Percentiles rank a stretch among this genome's conserved stretches.
phyloP scores from a whole-genome alignment of 495 filamentous ascomycete genomes.

The Penicillium arizonense region DNA sequence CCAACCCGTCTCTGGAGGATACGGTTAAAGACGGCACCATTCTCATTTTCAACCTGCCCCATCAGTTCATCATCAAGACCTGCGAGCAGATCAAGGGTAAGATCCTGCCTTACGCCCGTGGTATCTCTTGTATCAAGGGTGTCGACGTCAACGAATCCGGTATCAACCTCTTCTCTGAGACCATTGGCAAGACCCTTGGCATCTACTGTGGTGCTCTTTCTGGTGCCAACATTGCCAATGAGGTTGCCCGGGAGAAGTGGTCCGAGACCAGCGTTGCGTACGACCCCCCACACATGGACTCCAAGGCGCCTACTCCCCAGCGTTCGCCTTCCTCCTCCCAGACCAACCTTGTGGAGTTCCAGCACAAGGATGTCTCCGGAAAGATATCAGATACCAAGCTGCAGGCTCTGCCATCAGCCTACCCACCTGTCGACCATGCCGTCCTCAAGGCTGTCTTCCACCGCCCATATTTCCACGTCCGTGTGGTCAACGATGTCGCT shows the following conservation, averaged over 20 bases:
- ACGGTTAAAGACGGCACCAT: conserved; percentile 80
- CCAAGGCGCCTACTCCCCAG: conserved; percentile 64
- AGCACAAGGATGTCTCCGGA: conserved; percentile 64
- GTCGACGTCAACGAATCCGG: conserved; percentile 84
- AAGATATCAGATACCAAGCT: conserved; percentile 63
- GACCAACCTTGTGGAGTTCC: conserved; percentile 57
- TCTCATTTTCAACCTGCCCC: conserved; percentile 94
- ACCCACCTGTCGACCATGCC: conserved; percentile 77
- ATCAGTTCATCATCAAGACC: conserved; percentile 92
- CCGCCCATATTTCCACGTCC: conserved; percentile 96
- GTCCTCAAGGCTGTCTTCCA: conserved; percentile 84
- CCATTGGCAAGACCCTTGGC: conserved; percentile 80
- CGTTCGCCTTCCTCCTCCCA: conserved; percentile 54
- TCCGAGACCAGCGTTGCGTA: conserved; percentile 97
- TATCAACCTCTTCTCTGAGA: conserved; percentile 88
- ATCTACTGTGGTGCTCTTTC: conserved; percentile 98
- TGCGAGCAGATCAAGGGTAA: conserved; percentile 84
- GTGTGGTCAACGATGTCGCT: conserved; percentile 87
- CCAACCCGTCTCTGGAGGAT: conserved; percentile 82
- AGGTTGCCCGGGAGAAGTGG: conserved; percentile 93
- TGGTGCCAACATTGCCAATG: conserved; percentile 94
- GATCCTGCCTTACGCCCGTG: conserved; percentile 87
- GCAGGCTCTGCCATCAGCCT: conserved; percentile 70
- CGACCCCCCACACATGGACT: conserved; percentile 84
- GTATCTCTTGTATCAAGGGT: conserved; percentile 97